These are phyloP conservation scores for Eragrostis tef DNA, from an alignment of 202 grass and related monocot species.

Conservation along the genomic window DNA sequence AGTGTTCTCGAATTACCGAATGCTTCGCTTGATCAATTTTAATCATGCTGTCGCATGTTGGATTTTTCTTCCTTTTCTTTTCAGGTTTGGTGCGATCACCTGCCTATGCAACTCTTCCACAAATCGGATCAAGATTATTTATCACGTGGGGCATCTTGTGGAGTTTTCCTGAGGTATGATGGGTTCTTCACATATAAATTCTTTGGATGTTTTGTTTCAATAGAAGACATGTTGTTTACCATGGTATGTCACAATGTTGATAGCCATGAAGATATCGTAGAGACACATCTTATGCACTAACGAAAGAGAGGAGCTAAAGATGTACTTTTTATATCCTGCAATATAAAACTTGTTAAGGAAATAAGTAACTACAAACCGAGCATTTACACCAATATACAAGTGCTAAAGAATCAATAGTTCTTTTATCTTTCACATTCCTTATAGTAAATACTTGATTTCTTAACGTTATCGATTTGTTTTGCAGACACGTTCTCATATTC, in stretches of 20 bases:
- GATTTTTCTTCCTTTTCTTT: not conserved
- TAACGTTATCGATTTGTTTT: slow-evolving; percentile 29
- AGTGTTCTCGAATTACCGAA: too few species aligned
- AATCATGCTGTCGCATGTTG: not conserved
- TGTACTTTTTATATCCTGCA: too few species aligned
- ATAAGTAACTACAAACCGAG: not conserved
- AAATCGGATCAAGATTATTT: slow-evolving; percentile 79
- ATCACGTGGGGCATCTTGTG: slow-evolving; percentile 83
- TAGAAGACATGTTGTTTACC: not conserved
- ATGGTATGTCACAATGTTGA: too few species aligned
- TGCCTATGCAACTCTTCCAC: slow-evolving; percentile 69
- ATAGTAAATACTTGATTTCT: not conserved
- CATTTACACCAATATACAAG: not conserved
- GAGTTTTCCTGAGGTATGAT: slow-evolving; percentile 86
- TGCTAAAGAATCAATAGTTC: not conserved
- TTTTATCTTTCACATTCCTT: not conserved
- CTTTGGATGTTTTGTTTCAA: not conserved
- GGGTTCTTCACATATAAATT: not conserved
- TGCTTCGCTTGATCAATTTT: slow-evolving; percentile 17
- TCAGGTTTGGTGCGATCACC: slow-evolving; percentile 87
- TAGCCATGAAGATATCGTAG: too few species aligned
- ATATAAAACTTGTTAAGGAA: too few species aligned
- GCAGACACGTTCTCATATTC: slow-evolving; percentile 65
- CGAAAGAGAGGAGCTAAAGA: too few species aligned
- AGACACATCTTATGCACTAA: too few species aligned